Conservation (phyloP, 371 early-diverging fungal species). For the Mortierella sp. region DNA sequence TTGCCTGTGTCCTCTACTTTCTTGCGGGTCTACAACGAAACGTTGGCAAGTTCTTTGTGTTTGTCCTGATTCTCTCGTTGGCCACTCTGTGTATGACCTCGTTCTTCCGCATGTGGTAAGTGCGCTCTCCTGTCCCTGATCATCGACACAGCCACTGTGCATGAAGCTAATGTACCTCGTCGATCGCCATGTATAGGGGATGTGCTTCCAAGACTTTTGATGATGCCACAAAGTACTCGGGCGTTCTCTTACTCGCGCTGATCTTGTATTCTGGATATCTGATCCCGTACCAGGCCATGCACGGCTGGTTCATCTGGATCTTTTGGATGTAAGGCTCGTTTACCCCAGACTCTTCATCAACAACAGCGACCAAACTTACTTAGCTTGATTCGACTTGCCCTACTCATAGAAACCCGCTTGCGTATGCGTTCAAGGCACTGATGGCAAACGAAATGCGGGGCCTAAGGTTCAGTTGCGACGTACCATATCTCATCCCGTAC, state of each 20-base stretch:
- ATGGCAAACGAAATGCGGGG: slow-evolving; percentile 79
- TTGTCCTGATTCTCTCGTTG: slow-evolving; percentile 59
- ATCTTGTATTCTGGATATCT: slow-evolving; percentile 74
- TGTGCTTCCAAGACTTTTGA: slow-evolving; percentile 63
- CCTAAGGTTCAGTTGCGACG: slow-evolving; percentile 63
- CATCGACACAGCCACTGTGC: no score
- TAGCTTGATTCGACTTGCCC: no score
- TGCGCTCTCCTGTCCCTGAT: no score
- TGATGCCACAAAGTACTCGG: slow-evolving; percentile 64
- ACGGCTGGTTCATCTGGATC: slow-evolving; percentile 79
- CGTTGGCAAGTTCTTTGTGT: slow-evolving; percentile 63
- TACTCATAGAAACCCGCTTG: slow-evolving; percentile 62
- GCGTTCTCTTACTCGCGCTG: slow-evolving; percentile 64
- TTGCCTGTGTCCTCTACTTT: slow-evolving; percentile 67
- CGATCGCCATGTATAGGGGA: slow-evolving; percentile 48
- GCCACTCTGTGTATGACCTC: slow-evolving; percentile 64
- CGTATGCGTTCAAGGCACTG: slow-evolving; percentile 77
- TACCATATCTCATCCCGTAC: slow-evolving; percentile 62
- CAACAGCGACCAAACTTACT: no score
- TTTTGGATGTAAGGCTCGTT: slow-evolving; percentile 61
- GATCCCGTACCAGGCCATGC: slow-evolving; percentile 71
- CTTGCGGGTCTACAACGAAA: slow-evolving; percentile 65
- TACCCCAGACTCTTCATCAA: no score
- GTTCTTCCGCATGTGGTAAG: slow-evolving; percentile 57
- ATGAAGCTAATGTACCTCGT: background rate